Evolutionary conservation across 2,329 filamentous ascomycete species (phyloP).

Genomic region (Cryphonectria parasitica): DNA sequence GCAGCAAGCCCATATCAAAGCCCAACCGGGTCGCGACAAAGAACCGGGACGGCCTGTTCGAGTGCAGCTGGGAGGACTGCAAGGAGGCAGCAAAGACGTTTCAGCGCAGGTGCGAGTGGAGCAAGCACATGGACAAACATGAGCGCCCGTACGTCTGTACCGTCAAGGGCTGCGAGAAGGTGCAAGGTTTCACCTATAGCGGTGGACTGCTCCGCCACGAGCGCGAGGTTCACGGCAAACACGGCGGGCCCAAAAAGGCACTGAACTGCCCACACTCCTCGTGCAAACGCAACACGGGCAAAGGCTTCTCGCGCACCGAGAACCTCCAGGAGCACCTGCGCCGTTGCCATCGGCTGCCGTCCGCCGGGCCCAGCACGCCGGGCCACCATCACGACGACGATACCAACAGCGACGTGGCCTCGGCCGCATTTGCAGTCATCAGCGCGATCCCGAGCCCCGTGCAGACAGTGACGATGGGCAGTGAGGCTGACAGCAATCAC

Average conservation of each 20-base stretch:
- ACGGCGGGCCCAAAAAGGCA: constrained; percentile 84
- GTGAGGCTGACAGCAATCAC: constrained; percentile 37
- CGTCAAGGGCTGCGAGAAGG: constrained; percentile 82
- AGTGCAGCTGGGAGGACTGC: constrained; percentile 74
- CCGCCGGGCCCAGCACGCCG: constrained; percentile 39
- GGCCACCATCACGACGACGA: constrained; percentile 40
- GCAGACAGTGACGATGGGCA: constrained; percentile 8
- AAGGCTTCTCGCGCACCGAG: constrained; percentile 90
- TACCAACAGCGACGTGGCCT: constrained; percentile 49
- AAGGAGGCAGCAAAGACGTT: constrained; percentile 68
- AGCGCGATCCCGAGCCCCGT: constrained; percentile 15
- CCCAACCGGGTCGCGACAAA: constrained; percentile 61
- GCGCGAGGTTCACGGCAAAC: constrained; percentile 89
- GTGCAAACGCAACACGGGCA: constrained; percentile 87
- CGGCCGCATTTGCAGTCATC: constrained; percentile 30
- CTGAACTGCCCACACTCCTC: constrained; percentile 83
- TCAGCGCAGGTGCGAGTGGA: constrained; percentile 89
- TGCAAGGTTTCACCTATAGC: constrained; percentile 93
- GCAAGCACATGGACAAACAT: constrained; percentile 99
- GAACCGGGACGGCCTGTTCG: constrained; percentile 74
- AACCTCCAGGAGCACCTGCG: constrained; percentile 93
- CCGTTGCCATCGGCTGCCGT: constrained; percentile 66
- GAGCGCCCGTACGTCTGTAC: constrained; percentile 89
- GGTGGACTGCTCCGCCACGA: constrained; percentile 88
- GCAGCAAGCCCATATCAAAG: constrained; percentile 60